Percentiles rank a stretch among this genome's conserved stretches.
Conservation (phyloP, 257 asterid genomes). For the Catharanthus roseus region DNA sequence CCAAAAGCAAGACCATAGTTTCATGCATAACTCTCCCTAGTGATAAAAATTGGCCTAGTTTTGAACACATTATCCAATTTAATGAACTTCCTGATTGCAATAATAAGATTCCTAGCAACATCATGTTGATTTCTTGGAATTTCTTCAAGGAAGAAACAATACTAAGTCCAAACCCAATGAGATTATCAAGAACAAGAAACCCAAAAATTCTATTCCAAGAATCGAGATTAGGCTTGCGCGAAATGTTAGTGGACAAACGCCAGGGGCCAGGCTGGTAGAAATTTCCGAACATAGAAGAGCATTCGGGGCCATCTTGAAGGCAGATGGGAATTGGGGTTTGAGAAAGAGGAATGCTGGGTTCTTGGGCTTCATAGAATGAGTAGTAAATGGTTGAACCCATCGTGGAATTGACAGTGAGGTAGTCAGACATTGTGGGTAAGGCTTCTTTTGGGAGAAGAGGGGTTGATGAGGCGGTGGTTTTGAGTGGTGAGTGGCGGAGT, state of each 20-base stretch:
- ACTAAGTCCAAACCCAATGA: conserved; percentile 75
- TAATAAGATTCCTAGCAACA: conserved; percentile 55
- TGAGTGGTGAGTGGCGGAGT: conserved; percentile 32
- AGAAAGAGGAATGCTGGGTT: conserved; percentile 24
- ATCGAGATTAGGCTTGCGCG: conserved; percentile 42
- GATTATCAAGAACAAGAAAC: conserved; percentile 68
- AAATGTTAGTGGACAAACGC: conserved; percentile 34
- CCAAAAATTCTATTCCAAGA: conserved; percentile 75
- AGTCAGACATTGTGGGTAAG: conserved; percentile 65
- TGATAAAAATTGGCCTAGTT: conserved; percentile 49
- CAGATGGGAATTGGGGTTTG: conserved; percentile 60
- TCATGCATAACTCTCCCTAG: conserved; percentile 85
- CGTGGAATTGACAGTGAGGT: conserved; percentile 60
- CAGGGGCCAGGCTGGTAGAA: conserved; percentile 76
- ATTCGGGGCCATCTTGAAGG: conserved; percentile 93
- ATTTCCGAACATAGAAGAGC: conserved; percentile 76
- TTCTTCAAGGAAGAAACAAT: conserved; percentile 51
- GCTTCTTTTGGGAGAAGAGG: conserved; percentile 51
- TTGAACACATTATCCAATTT: conserved; percentile 36
- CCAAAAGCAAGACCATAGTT: conserved; percentile 72
- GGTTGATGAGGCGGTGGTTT: conserved; percentile 19
- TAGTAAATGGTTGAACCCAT: conserved; percentile 68
- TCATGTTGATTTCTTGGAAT: conserved; percentile 60
- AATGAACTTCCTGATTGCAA: conserved; percentile 49
- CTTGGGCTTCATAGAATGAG: conserved; percentile 67